Evolutionary conservation across 805 yeast species (phyloP), one percentile per base, ranked within the genome.

Genomic region (Candida xyloterini): DNA sequence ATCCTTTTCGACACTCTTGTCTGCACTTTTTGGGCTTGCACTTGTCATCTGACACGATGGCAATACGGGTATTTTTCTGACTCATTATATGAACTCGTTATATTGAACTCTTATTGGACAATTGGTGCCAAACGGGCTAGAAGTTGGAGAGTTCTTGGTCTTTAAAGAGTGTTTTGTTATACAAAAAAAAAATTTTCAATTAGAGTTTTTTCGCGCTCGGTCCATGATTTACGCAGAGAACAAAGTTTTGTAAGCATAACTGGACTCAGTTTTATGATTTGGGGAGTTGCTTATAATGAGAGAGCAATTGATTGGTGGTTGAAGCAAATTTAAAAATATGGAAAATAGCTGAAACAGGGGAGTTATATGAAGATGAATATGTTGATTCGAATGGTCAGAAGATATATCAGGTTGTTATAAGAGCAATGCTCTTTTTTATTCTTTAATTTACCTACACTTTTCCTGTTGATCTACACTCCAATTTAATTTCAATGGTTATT

Each of bases 11-110:
- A 74, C 99, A 93, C 68, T 93, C 99, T 68, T 93, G 99, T 65
- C 95, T 90, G 71, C 99, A 93, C 66, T 93, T 88, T 73, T 89
- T 91, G 40, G 99, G 99, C 66, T 93, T 93, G 74, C 99, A 93
- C 68, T 78, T 89, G 75, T 93, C 99, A 33, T 79, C 80, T 43
- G 83, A 81, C 66, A 93, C 95, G 68, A 93, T 90, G 51, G 99
- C 99, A 64, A 93, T 90, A 85, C 99, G 90, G 16, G 84, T 71
- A 57, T 63, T 65, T 44, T 63, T 65, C 27, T 49, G 53, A 48
- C 64, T 55, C 68, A 63, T 64, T 44, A 39, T 52, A 14, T 37
- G 9, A 13, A 28, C 22, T 15, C 36, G n/a, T 16, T 33, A 24
- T 23, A 33, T 10, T 25, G 28, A 16, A 20, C 24, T 21, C 11